Percentiles rank a stretch among this genome's conserved stretches.
Evolutionary conservation across 1,139 yeast genomes (phyloP).

Genomic region (Blastobotrys proliferans): DNA sequence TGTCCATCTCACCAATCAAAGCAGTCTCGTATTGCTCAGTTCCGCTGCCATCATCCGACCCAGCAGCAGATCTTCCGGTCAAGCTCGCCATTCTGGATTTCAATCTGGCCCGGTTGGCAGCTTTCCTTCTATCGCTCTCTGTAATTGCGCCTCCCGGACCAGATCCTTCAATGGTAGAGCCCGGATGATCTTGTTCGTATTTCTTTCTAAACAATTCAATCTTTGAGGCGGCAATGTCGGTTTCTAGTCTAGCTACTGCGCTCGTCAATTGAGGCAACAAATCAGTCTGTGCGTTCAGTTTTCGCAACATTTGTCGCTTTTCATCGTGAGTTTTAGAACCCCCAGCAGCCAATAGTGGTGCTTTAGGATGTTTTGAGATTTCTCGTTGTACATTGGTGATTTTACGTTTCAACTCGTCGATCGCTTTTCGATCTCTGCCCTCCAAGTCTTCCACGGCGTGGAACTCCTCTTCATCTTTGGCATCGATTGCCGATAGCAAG

Average conservation of each 20-base stretch:
- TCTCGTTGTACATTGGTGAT: constrained; percentile 54
- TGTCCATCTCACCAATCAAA: constrained; percentile 52
- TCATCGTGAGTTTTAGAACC: constrained; percentile 32
- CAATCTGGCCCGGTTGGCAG: constrained; percentile 69
- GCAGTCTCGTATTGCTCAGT: constrained; percentile 52
- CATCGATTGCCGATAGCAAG: constrained; percentile 66
- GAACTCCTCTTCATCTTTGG: constrained; percentile 55
- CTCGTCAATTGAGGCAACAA: constrained; percentile 65
- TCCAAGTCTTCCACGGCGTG: constrained; percentile 43
- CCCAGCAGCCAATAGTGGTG: constrained; percentile 29
- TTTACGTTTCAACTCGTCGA: constrained; percentile 59
- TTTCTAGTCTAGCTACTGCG: constrained; percentile 59
- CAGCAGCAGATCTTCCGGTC: constrained; percentile 62
- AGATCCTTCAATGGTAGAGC: constrained; percentile 64
- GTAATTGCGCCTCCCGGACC: constrained; percentile 85
- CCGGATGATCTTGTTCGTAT: constrained; percentile 62
- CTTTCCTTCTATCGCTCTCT: constrained; percentile 73
- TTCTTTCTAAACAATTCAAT: constrained; percentile 56
- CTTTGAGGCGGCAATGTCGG: constrained; percentile 63
- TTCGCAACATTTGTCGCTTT: constrained; percentile 45
- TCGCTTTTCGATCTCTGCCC: constrained; percentile 47
- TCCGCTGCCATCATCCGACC: constrained; percentile 40
- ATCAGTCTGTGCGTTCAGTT: constrained; percentile 56
- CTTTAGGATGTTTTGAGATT: constrained; percentile 36
- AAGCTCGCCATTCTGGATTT: constrained; percentile 87